Evolutionary conservation across 768 basidiomycete species (phyloP).

Genomic region (Candolleomyces aberdarensis): DNA sequence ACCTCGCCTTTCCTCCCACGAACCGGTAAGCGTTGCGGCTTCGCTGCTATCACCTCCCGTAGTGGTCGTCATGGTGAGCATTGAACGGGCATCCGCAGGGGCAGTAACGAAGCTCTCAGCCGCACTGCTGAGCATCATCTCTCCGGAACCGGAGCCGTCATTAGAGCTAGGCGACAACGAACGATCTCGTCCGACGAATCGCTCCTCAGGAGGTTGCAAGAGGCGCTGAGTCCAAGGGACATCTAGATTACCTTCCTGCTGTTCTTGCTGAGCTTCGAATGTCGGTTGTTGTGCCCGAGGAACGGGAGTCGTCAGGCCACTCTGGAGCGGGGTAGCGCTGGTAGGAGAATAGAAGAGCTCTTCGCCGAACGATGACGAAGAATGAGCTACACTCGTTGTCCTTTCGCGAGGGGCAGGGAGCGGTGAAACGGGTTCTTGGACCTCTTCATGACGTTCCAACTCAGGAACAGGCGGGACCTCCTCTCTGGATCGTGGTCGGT

Average conservation of each 20-base stretch:
- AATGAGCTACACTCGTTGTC: slow-evolving; percentile 1
- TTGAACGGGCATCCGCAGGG: slow-evolving; percentile 23
- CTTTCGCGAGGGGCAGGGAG: background rate
- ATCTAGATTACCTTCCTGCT: slow-evolving; percentile 18
- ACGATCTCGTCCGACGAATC: slow-evolving; percentile 8
- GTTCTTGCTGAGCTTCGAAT: slow-evolving; percentile 6
- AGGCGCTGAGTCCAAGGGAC: slow-evolving; percentile 22
- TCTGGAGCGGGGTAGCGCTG: slow-evolving; percentile 4
- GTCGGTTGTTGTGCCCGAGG: background rate
- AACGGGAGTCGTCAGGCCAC: slow-evolving; percentile 1
- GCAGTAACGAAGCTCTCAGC: slow-evolving; percentile 67
- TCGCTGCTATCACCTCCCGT: slow-evolving; percentile 3
- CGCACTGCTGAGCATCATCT: slow-evolving; percentile 54
- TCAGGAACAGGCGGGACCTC: background rate
- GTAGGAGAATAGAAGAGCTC: background rate
- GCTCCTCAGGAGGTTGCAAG: slow-evolving; percentile 20
- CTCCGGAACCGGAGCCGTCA: background rate
- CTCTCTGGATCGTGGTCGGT: slow-evolving; percentile 23
- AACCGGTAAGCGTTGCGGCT: slow-evolving; percentile 2
- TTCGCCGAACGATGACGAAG: background rate
- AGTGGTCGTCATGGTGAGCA: slow-evolving; percentile 2
- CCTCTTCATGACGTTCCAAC: background rate
- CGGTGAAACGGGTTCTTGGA: too few species aligned
- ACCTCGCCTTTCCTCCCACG: slow-evolving; percentile 3
- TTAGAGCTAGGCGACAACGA: background rate